Conservation (phyloP, 1,284 basidiomycete genomes). For the Puccinia polysora region DNA sequence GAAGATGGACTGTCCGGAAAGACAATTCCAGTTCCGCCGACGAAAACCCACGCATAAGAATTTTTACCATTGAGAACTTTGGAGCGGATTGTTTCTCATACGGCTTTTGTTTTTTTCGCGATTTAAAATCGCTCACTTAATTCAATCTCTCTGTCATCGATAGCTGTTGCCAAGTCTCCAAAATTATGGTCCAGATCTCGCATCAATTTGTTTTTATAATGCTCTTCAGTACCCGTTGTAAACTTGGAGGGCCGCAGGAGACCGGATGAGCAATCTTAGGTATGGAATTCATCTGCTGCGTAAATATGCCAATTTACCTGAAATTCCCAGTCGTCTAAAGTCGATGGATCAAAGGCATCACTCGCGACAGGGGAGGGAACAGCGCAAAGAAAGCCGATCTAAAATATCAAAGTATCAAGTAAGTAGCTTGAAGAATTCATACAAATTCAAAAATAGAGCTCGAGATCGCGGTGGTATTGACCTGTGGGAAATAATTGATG, state of each 20-base stretch:
- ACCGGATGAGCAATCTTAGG: too few relatives aligned
- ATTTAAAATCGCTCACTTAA: not conserved
- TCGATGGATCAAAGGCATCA: not conserved
- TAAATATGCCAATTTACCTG: slow-evolving; percentile 5
- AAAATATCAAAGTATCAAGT: not conserved
- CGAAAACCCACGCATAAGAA: too few relatives aligned
- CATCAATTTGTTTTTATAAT: slow-evolving; percentile 21
- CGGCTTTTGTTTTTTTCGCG: not conserved
- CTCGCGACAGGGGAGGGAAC: not conserved
- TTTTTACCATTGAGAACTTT: not conserved
- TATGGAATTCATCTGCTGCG: too few relatives aligned
- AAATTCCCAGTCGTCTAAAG: slow-evolving; percentile 4
- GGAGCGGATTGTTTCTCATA: not conserved
- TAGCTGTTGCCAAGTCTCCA: slow-evolving; percentile 2
- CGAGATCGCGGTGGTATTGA: not conserved
- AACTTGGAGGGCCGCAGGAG: not conserved
- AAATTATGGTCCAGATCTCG: slow-evolving; percentile 21
- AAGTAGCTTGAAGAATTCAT: too few relatives aligned
- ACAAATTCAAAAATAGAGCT: not conserved
- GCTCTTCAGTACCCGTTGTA: not conserved
- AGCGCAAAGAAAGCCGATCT: slow-evolving; percentile 15
- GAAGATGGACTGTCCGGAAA: not conserved
- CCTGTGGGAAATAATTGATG: slow-evolving; percentile 24
- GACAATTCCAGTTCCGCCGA: too few relatives aligned
- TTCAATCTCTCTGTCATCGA: slow-evolving; percentile 5